Base-by-base conservation (phyloP, 2,329 filamentous ascomycete species). In the Hansfordia pulvinata region DNA sequence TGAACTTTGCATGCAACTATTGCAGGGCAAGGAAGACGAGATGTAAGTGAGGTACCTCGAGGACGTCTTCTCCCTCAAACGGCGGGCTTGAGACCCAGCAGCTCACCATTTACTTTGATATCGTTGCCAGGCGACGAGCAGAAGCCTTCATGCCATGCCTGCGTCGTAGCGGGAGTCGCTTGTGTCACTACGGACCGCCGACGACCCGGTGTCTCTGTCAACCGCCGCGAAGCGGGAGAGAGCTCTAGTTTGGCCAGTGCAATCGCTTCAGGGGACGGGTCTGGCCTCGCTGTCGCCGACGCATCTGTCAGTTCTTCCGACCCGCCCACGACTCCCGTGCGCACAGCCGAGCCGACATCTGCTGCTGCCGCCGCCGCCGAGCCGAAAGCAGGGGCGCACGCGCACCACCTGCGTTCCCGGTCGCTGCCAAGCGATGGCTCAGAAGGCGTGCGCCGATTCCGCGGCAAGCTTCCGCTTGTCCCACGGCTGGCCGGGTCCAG, bases 1-100 rank as follows among this genome's bases (percentile, higher is more conserved):
- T 26, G 12, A 29, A 32, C 25, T 33, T 29, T n/a, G 28, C 30
- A 17, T 40, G 31, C 19, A 33, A 30, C 14, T 33, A 33, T 16
- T 33, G 31, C 19, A 23, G 31, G 7, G 26, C 16, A 4, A 13
- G 31, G 5, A 33, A 33, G 19, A 30, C 31, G 6, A 24, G 31
- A 4, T 33, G 31, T 16, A n/a, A n/a, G n/a, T n/a, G n/a, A n/a
- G n/a, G n/a, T n/a, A n/a, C n/a, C n/a, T n/a, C n/a, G n/a, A n/a
- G n/a, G n/a, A n/a, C n/a, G n/a, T n/a, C n/a, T n/a, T n/a, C n/a
- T n/a, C n/a, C n/a, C n/a, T n/a, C n/a, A n/a, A n/a, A n/a, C n/a
- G n/a, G n/a, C n/a, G n/a, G n/a, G n/a, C n/a, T n/a, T n/a, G n/a
- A n/a, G n/a, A n/a, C n/a, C n/a, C n/a, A n/a, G n/a, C n/a, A n/a